phyloP scores from a whole-genome alignment of 805 yeast genomes.

The Metahyphopichia silvanorum region DNA sequence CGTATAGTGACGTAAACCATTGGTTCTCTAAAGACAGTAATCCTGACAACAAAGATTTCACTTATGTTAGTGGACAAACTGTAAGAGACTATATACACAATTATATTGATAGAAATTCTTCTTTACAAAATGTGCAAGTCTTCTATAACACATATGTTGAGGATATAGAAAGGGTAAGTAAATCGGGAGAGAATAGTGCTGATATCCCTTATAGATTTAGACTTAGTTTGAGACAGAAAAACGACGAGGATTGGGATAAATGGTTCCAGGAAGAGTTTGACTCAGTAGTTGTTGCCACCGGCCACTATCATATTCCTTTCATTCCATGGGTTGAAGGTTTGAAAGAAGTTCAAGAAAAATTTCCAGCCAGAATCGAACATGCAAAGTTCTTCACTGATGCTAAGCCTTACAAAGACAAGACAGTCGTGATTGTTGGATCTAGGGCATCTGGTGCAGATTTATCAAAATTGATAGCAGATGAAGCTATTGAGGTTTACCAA shows the following conservation, averaged over 20 bases:
- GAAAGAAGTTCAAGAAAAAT: conserved; percentile 24
- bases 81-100: conserved; percentile 26
- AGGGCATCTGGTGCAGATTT: conserved; percentile 27
- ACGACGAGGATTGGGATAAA: conserved; percentile 18
- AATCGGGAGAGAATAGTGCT: background rate
- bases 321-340: conserved; percentile 44
- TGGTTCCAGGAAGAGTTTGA: conserved; percentile 41
- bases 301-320: conserved; percentile 47
- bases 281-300: conserved; percentile 42
- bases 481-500: conserved; percentile 23
- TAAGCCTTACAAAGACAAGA: conserved; percentile 26
- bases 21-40: conserved; percentile 36
- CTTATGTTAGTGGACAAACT: conserved; percentile 22
- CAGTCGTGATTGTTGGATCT: conserved; percentile 23
- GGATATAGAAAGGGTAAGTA: conserved; percentile 21
- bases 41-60: conserved; percentile 12
- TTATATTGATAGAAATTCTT: conserved; percentile 19
- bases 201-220: conserved; percentile 11
- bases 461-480: conserved; percentile 19
- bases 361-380: conserved; percentile 34
- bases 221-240: conserved; percentile 15
- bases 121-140: conserved; percentile 18
- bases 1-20: conserved; percentile 36
- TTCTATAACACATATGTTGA: conserved; percentile 36
- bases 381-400: conserved; percentile 41